These are phyloP conservation scores for Xylaria sp. DNA, from an alignment of 2,329 filamentous ascomycete species.

Conservation along the genomic window DNA sequence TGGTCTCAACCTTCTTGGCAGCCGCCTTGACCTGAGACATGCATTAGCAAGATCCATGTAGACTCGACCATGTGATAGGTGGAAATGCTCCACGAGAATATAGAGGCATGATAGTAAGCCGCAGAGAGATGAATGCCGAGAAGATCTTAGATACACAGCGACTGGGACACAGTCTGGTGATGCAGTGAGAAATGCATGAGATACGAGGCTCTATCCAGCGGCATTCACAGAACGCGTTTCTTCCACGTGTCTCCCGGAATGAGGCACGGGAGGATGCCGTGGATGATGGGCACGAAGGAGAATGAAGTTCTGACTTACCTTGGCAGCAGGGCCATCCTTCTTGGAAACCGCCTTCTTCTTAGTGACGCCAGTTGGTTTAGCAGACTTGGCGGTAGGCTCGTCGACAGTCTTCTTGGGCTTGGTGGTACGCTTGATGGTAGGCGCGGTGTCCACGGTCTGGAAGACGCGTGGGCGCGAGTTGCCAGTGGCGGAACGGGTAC, in stretches of 20 bases:
- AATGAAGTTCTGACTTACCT: constrained; percentile 23
- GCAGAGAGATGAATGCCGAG: neutral
- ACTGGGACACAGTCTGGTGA: neutral
- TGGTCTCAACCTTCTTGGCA: constrained; percentile 29
- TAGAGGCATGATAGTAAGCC: neutral
- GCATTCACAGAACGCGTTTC: neutral
- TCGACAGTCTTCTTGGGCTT: constrained; percentile 27
- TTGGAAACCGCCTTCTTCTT: constrained; percentile 32
- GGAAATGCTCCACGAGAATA: neutral
- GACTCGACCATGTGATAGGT: neutral
- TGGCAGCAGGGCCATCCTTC: constrained; percentile 31
- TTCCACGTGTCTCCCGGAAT: neutral
- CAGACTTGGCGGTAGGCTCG: constrained; percentile 23
- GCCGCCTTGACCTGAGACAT: constrained; percentile 28
- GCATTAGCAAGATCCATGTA: constrained; percentile 18
- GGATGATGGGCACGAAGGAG: neutral
- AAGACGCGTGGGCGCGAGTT: constrained; percentile 50
- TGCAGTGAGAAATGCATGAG: neutral
- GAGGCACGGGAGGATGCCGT: neutral
- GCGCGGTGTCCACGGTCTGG: constrained; percentile 43
- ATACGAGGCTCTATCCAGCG: neutral
- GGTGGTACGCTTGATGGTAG: constrained; percentile 39
- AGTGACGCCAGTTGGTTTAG: constrained; percentile 31
- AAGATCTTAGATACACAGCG: neutral
- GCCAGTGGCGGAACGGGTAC: constrained; percentile 48